Evolutionary conservation across 257 asterid species (phyloP), one percentile per base, ranked within the genome.

Genomic region (Salvia rosmarinus): DNA sequence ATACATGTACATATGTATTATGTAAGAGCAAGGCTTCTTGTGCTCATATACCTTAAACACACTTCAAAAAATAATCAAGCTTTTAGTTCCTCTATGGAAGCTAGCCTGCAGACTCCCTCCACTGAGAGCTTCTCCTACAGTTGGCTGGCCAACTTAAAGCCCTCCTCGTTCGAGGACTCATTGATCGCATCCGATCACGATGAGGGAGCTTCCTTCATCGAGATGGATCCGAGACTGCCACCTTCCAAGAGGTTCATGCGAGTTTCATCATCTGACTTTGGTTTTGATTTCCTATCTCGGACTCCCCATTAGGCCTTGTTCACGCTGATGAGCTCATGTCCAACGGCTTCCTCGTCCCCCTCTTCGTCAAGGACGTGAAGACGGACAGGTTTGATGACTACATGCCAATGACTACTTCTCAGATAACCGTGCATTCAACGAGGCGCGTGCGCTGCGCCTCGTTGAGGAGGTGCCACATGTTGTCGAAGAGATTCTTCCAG

Each of bases 171-270:
- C 4, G 78, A 81, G 23, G 75, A 78, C 12, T 69, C 83, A 11
- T 37, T 71, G 85, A 76, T 11, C 9, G 60, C 78, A 17, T 72
- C 81, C 13, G 82, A 77, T 52, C 74, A 72, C 16, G 92, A 83
- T 30, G 90, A 90, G 62, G 78, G 89, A 30, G 83, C 84, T 20
- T 85, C 86, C 62, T 92, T 90, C 82, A 90, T 92, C 39, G 98
- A 92, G 59, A 92, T 92, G 98, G 98, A 92, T 74, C 98, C 98
- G 2, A 78, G 85, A 64, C 37, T 87, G 76, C 90, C 98, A 19
- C 92, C 96, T 0, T 92, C 97, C 6, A 82, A 86, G 81, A 81
- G 98, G 67, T 90, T 92, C 70, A 79, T 84, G 80, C 77, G 81
- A 56, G 89, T 78, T 17, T n/a, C n/a, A n/a, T 82, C 92, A 0